These are phyloP conservation scores for Carnegiea gigantea DNA, from an alignment of 179 eudicot genomes.

Conservation along the genomic window DNA sequence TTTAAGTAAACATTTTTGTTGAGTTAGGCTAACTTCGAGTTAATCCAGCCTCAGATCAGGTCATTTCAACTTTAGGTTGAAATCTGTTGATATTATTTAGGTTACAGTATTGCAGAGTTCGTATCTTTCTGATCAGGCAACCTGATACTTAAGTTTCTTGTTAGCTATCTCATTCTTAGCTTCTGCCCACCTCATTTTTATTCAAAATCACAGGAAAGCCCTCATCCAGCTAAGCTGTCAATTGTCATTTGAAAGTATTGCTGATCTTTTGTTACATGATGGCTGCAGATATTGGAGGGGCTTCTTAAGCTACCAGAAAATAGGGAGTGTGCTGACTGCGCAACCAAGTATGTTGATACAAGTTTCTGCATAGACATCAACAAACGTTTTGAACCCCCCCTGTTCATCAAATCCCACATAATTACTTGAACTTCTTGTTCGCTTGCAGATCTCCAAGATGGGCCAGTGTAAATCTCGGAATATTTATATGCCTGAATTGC, in stretches of 20 bases:
- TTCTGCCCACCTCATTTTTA: not conserved
- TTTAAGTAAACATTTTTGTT: not conserved
- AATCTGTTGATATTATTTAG: not conserved
- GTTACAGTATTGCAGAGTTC: not conserved
- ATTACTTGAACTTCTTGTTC: not conserved
- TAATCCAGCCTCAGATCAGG: not conserved
- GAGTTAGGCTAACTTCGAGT: not conserved
- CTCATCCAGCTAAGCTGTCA: not conserved
- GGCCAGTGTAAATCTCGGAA: conserved; percentile 82
- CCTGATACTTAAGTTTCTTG: too few species aligned
- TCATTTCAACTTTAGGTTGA: not conserved
- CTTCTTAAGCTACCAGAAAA: conserved; percentile 89
- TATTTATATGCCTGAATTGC: conserved; percentile 75
- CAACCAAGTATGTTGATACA: conserved; percentile 38
- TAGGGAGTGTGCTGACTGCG: conserved; percentile 97
- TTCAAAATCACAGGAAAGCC: not conserved
- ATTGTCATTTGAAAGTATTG: not conserved
- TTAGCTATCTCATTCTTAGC: not conserved
- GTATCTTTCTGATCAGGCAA: not conserved
- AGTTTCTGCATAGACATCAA: not conserved
- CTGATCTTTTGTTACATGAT: not conserved
- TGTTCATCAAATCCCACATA: not conserved
- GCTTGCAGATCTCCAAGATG: conserved; percentile 76
- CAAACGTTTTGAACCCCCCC: not conserved
- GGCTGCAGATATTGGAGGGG: conserved; percentile 74